Evolutionary conservation across 1,284 basidiomycete genomes (phyloP).

Genomic region (Cryptococcus maquisensis): DNA sequence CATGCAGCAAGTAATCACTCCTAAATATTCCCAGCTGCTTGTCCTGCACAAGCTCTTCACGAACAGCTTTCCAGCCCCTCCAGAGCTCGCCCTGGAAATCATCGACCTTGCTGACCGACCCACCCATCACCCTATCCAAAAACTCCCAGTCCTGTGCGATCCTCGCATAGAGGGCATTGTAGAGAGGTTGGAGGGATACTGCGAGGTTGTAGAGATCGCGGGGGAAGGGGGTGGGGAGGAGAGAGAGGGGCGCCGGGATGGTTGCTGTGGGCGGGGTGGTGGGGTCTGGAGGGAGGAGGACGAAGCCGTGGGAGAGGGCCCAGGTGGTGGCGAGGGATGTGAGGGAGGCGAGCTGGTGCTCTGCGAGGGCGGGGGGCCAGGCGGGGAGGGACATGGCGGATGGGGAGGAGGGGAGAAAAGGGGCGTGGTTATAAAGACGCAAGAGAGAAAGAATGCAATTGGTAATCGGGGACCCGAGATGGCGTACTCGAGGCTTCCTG

Average conservation of each 20-base stretch:
- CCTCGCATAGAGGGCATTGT: conserved; percentile 80
- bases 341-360: conserved; percentile 59
- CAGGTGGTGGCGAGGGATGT: conserved; percentile 70
- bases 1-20: conserved; percentile 91
- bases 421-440: background rate
- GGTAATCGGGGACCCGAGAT: too few species aligned
- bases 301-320: conserved; percentile 76
- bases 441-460: too few species aligned
- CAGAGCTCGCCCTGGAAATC: conserved; percentile 81
- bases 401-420: background rate
- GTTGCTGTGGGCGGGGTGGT: conserved; percentile 64
- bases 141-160: conserved; percentile 77
- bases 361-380: conserved; percentile 71
- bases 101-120: conserved; percentile 77
- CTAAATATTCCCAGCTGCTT: conserved; percentile 89
- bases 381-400: conserved; percentile 37
- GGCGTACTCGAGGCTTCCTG: too few species aligned
- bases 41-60: conserved; percentile 63
- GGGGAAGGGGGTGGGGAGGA: conserved; percentile 86
- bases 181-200: conserved; percentile 64
- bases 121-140: conserved; percentile 76
- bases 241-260: conserved; percentile 82
- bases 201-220: conserved; percentile 66
- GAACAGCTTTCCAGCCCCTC: conserved; percentile 73
- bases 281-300: conserved; percentile 69